phyloP scores from a whole-genome alignment of 257 asterid species.

The Sherardia arvensis region DNA sequence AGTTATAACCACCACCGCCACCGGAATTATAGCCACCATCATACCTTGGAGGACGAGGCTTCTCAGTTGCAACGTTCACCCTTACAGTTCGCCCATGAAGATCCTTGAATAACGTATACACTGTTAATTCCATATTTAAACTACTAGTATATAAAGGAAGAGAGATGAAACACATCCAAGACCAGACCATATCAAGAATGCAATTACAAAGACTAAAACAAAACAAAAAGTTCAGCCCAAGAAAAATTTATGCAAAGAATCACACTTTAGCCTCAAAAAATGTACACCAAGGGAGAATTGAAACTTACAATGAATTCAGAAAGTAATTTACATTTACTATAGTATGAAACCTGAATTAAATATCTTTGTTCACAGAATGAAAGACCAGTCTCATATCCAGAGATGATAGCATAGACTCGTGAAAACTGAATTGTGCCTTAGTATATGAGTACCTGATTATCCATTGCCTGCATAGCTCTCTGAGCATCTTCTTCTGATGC shows the following conservation, averaged over 20 bases:
- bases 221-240: not conserved
- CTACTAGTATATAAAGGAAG: not conserved
- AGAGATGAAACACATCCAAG: not conserved
- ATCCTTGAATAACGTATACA: slow-evolving; percentile 16
- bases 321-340: not conserved
- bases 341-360: not conserved
- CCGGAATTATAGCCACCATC: slow-evolving; percentile 3
- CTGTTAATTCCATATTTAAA: not conserved
- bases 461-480: slow-evolving; percentile 69
- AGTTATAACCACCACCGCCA: slow-evolving; percentile 18
- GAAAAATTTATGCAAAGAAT: not conserved
- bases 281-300: not conserved
- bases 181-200: not conserved
- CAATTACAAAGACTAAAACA: not conserved
- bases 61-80: slow-evolving; percentile 34
- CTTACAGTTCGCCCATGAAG: slow-evolving; percentile 34
- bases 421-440: no score
- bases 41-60: slow-evolving; percentile 23
- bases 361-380: not conserved
- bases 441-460: slow-evolving; percentile 56
- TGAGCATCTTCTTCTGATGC: slow-evolving; percentile 62
- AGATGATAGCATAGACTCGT: not conserved
- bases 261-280: not conserved
- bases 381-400: not conserved
- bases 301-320: not conserved